These are phyloP conservation scores for Leccinum barrowsii DNA, from an alignment of 768 basidiomycete genomes.

Conservation along the genomic window DNA sequence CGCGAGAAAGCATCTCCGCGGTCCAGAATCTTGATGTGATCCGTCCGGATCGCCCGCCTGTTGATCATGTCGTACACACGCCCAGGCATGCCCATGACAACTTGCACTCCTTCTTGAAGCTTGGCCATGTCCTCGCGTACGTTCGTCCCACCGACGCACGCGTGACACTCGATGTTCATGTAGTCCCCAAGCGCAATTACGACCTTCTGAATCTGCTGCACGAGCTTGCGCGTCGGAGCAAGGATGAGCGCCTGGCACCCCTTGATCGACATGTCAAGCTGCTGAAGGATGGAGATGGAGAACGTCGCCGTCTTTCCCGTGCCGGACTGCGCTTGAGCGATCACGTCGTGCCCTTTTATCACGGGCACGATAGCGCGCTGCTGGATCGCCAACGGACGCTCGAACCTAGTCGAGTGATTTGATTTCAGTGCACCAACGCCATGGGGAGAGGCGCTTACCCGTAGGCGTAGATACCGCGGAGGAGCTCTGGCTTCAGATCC, in stretches of 20 bases:
- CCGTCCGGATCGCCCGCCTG: constrained; percentile 82
- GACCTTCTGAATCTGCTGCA: constrained; percentile 96
- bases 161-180: constrained; percentile 94
- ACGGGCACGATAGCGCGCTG: constrained; percentile 99
- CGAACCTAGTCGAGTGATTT: constrained; percentile 52
- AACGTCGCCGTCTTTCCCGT: constrained; percentile 99
- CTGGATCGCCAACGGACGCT: constrained; percentile 98
- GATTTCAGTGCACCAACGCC: neutral
- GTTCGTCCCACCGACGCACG: constrained; percentile 96
- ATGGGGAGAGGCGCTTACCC: constrained; percentile 51
- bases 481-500: constrained; percentile 93
- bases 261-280: constrained; percentile 85
- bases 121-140: constrained; percentile 97
- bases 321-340: constrained; percentile 98
- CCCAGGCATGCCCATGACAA: constrained; percentile 94
- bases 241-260: constrained; percentile 97
- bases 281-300: constrained; percentile 95
- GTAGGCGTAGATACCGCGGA: constrained; percentile 98
- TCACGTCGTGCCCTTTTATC: constrained; percentile 97
- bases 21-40: constrained; percentile 83
- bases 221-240: constrained; percentile 95
- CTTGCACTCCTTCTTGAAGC: constrained; percentile 87
- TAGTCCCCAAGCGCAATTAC: constrained; percentile 92
- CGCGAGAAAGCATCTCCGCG: constrained; percentile 98
- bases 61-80: constrained; percentile 98